Percentiles rank a stretch among this genome's conserved stretches.
These are phyloP conservation scores for Selaginella tamariscina DNA, from an alignment of 75 land plant genomes.

Conservation along the genomic window DNA sequence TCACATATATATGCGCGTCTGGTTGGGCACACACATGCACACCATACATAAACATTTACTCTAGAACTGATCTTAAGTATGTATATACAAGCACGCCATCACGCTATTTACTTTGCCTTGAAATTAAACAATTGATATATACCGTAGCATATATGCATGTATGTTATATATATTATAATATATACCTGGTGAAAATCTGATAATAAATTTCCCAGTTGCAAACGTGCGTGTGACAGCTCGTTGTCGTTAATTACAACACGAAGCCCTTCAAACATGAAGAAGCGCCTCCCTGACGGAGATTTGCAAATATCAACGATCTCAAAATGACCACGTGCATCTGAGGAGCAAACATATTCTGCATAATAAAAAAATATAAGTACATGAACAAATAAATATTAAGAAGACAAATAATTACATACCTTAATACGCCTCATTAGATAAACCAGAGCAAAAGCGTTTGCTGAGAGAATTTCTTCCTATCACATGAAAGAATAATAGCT, in stretches of 20 bases:
- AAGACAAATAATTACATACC: too few relatives aligned
- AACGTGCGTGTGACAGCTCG: conserved; percentile 12
- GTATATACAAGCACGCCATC: background rate
- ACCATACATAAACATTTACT: background rate
- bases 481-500: too few relatives aligned
- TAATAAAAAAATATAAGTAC: too few relatives aligned
- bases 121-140: background rate
- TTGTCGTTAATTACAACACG: conserved; percentile 20
- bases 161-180: background rate
- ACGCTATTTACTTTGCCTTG: background rate
- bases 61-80: background rate
- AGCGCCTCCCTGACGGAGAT: conserved; percentile 19
- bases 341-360: conserved; percentile 21
- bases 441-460: conserved; percentile 23
- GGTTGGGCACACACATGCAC: too few relatives aligned
- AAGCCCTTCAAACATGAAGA: conserved; percentile 29
- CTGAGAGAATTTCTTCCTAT: conserved; percentile 27
- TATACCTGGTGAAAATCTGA: conserved; percentile 30
- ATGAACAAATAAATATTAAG: too few relatives aligned
- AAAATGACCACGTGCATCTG: conserved; percentile 20
- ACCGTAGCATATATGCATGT: background rate
- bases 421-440: conserved; percentile 15
- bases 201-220: conserved; percentile 16
- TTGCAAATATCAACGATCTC: conserved; percentile 20
- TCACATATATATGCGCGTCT: background rate